A percentile compares a stretch with the other conserved stretches of the same genome.
These are phyloP conservation scores for Chlorella sorokiniana DNA, from an alignment of 139 green algal species.

Conservation along the genomic window DNA sequence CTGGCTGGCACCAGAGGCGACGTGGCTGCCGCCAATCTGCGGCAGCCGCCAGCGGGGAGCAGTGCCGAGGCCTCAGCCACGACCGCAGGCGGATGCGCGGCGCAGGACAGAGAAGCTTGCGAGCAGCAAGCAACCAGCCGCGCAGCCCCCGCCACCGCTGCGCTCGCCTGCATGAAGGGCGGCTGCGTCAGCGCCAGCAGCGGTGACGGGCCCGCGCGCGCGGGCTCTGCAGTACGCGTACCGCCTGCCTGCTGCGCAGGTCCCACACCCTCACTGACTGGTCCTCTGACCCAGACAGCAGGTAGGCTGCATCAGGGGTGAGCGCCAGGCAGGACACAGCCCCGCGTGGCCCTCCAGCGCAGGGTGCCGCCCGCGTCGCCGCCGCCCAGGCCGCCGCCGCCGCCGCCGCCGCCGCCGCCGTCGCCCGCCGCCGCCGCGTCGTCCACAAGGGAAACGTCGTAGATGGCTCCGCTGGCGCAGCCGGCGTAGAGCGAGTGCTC, in stretches of 20 bases:
- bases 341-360: constrained; percentile 57
- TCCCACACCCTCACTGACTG: constrained; percentile 79
- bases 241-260: constrained; percentile 67
- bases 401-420: constrained; percentile 1
- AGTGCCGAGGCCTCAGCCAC: too few species aligned
- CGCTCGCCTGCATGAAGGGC: constrained; percentile 38
- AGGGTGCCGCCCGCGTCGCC: not conserved
- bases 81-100: not conserved
- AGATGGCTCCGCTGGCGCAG: constrained; percentile 77
- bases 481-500: constrained; percentile 84
- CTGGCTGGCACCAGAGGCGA: not conserved
- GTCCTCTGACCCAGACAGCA: constrained; percentile 77
- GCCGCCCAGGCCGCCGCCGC: not conserved
- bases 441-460: constrained; percentile 65
- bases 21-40: constrained; percentile 11
- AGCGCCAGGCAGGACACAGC: constrained; percentile 60
- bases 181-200: constrained; percentile 63
- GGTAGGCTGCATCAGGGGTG: constrained; percentile 58
- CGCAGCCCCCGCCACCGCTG: not conserved
- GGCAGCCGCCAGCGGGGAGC: not conserved
- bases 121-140: not conserved
- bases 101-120: not conserved
- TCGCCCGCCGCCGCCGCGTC: not conserved
- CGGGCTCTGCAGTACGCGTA: constrained; percentile 60
- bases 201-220: constrained; percentile 60